A percentile compares a stretch with the other conserved stretches of the same genome.
Conservation (phyloP, 352 stramenopile genomes). For the Phytophthora agathidicida region DNA sequence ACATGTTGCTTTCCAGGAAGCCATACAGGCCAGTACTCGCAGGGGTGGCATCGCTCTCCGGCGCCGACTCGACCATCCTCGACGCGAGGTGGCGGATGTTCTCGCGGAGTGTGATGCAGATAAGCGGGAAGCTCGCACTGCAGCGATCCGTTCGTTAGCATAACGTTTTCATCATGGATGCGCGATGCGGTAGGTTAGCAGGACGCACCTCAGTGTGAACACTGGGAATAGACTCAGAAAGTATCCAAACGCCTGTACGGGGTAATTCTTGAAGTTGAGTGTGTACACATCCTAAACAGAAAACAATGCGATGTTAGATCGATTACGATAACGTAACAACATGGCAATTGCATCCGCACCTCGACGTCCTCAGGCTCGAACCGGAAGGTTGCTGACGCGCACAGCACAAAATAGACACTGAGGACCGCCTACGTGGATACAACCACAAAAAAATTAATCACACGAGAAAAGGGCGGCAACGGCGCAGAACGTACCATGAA, state of each 20-base stretch:
- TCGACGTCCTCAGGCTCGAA: constrained; percentile 83
- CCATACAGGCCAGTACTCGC: constrained; percentile 32
- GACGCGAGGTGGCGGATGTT: constrained; percentile 79
- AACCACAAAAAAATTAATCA: constrained; percentile 8
- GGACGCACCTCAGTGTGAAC: constrained; percentile 77
- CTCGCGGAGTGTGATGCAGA: constrained; percentile 87
- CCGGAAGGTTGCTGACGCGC: constrained; percentile 77
- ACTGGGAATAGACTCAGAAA: constrained; percentile 90
- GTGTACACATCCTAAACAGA: constrained; percentile 84
- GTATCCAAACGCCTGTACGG: constrained; percentile 80
- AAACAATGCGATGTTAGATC: constrained; percentile 16
- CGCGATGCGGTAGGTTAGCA: constrained; percentile 3
- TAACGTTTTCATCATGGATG: constrained; percentile 1
- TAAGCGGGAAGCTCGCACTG: constrained; percentile 86
- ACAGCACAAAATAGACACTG: constrained; percentile 82
- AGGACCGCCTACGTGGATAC: constrained; percentile 62
- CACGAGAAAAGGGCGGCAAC: constrained; percentile 1
- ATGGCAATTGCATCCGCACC: constrained; percentile 37
- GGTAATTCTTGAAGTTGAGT: constrained; percentile 89
- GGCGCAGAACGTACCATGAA: constrained; percentile 62
- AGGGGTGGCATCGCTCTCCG: constrained; percentile 22
- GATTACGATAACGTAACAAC: constrained; percentile 10
- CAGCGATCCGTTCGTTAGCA: constrained; percentile 14
- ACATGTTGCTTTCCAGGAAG: constrained; percentile 67
- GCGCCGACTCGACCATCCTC: constrained; percentile 38